A percentile compares a stretch with the other conserved stretches of the same genome.
Conservation (phyloP, 805 yeast species). For the Aciculoconidium aculeatum region DNA sequence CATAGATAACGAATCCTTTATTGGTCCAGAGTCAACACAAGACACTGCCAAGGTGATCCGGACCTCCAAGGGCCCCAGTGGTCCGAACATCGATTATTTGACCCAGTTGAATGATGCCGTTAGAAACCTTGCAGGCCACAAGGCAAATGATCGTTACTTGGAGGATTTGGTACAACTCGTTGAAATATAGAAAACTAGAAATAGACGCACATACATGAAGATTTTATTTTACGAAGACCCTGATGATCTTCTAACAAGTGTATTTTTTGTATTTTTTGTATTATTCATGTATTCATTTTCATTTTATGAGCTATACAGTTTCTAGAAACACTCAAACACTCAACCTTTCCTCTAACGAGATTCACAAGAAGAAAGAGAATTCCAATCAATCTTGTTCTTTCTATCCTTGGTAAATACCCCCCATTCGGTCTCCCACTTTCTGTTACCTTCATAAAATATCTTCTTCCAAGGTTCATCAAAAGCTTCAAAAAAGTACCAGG, state of each 20-base stretch:
- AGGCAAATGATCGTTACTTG: conserved; percentile 27
- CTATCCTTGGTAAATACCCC: conserved; percentile 53
- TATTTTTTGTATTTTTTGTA: no score
- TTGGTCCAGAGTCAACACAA: conserved; percentile 68
- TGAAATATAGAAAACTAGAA: conserved; percentile 1
- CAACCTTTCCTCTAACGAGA: no score
- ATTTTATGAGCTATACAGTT: no score
- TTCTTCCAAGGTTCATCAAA: conserved; percentile 71
- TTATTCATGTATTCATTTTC: no score
- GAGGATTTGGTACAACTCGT: conserved; percentile 23
- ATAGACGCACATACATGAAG: no score
- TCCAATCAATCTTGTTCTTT: conserved; percentile 38
- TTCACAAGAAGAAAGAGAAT: no score
- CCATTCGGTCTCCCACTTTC: conserved; percentile 68
- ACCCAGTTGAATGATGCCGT: conserved; percentile 45
- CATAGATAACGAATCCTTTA: conserved; percentile 69
- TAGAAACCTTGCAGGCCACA: conserved; percentile 15
- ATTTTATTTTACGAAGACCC: no score
- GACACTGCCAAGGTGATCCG: conserved; percentile 59
- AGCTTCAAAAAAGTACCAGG: conserved; percentile 63
- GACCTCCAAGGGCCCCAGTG: conserved; percentile 69
- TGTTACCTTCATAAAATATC: conserved; percentile 42
- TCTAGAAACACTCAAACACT: no score
- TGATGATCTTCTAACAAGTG: no score
- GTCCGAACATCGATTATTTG: conserved; percentile 71